Percentiles rank a stretch among this genome's conserved stretches.
These are phyloP conservation scores for Teunomyces atbi DNA, from an alignment of 805 yeast species.

Conservation along the genomic window DNA sequence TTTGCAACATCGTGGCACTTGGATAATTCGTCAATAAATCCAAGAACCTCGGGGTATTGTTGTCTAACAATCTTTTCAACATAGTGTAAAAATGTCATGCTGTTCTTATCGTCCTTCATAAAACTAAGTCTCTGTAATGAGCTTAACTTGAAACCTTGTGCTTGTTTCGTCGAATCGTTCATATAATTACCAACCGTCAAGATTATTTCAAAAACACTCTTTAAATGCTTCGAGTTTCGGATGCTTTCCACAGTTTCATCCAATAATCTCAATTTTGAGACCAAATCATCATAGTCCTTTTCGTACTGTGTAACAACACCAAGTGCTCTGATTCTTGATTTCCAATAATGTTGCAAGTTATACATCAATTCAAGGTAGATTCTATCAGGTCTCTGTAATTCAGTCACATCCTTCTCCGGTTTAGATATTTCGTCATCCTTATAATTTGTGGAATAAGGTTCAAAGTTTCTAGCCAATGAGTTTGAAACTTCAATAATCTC, in stretches of 20 bases:
- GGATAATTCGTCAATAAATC: constrained; percentile 58
- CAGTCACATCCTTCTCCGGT: constrained; percentile 55
- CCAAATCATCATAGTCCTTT: constrained; percentile 63
- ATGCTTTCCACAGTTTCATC: constrained; percentile 60
- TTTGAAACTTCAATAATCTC: constrained; percentile 60
- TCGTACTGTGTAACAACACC: constrained; percentile 54
- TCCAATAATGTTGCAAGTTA: constrained; percentile 71
- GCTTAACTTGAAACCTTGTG: constrained; percentile 66
- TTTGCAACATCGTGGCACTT: constrained; percentile 56
- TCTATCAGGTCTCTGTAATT: constrained; percentile 67
- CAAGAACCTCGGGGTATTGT: constrained; percentile 62
- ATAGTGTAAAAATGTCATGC: constrained; percentile 70
- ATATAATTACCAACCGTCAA: constrained; percentile 75
- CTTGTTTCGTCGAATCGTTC: constrained; percentile 69
- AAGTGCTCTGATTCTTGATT: constrained; percentile 64
- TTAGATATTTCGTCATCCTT: constrained; percentile 23
- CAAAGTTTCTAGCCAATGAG: constrained; percentile 52
- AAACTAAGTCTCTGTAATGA: constrained; percentile 69
- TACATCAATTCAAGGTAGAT: constrained; percentile 65
- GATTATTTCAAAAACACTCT: constrained; percentile 61
- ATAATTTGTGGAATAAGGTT: constrained; percentile 61
- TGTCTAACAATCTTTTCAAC: constrained; percentile 66
- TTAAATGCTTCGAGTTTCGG: constrained; percentile 51
- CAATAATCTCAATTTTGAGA: constrained; percentile 51
- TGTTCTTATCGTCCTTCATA: constrained; percentile 68